Evolutionary conservation across 1,139 yeast genomes (phyloP), one percentile per base, ranked within the genome.

Genomic region (Petasospora rhodanensis): DNA sequence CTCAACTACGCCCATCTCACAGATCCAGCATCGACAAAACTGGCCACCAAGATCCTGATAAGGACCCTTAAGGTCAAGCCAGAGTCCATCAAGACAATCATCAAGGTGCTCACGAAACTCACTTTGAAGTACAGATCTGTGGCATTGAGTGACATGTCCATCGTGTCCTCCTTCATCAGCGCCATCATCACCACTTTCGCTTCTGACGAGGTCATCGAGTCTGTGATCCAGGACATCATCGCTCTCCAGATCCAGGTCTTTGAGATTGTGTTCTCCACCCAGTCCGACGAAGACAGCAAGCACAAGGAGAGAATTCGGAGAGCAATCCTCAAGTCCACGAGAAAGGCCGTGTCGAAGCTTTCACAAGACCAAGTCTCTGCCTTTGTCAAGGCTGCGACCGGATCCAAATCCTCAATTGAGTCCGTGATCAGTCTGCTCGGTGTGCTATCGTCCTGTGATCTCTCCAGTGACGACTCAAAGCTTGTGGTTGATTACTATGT

Each of bases 121-220:
- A 58, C 70, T 1, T 36, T 51, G 2, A 56, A 54, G 25, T 37
- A 52, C 14, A 60, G 58, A 32, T 56, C 62, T 10, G 55, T 67
- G 38, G 81, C 89, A 3, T 53, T 68, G 5, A 60, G 75, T 6
- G 83, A 76, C 52, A 59, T 74, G 38, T 59, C 76, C 50, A 67
- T 79, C 4, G 59, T 80, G 13, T 61, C 80, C 28, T 64, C 66
- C 20, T 81, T 89, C 87, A 56, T 64, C 29, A 69, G 67, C 40
- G 26, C 34, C 19, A 43, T 44, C 22, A 28, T 34, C 28, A 8
- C 29, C 8, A 14, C 26, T 6, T 36, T 35, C 19, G 35, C 42
- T 14, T 25, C 41, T 11, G 19, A 34, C 21, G 26, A 24, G 16
- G 4, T 24, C 32, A 23, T 26, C 31, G 5, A 38, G 23, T 22